phyloP scores from a whole-genome alignment of 2,329 filamentous ascomycete species.

The Aureobasidium subglaciale region DNA sequence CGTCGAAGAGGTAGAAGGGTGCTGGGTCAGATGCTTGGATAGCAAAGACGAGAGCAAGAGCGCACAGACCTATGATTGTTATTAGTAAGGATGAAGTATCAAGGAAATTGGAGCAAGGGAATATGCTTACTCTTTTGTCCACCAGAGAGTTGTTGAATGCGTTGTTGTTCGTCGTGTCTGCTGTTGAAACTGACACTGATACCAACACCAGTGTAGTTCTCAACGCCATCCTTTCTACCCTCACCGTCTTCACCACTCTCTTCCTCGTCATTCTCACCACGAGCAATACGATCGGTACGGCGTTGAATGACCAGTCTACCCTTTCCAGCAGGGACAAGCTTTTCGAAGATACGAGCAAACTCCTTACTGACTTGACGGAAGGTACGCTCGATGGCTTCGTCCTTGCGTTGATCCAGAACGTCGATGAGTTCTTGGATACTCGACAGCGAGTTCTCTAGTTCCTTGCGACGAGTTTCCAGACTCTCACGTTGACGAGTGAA shows the following conservation, averaged over 20 bases:
- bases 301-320: constrained; percentile 90
- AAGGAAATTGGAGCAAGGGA: neutral
- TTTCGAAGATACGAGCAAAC: constrained; percentile 88
- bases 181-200: constrained; percentile 99
- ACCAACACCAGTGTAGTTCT: constrained; percentile 93
- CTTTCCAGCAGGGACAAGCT: constrained; percentile 87
- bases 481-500: constrained; percentile 90
- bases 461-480: constrained; percentile 73
- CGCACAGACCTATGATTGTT: constrained; percentile 64
- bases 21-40: constrained; percentile 96
- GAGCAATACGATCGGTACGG: constrained; percentile 63
- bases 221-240: constrained; percentile 52
- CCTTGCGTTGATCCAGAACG: constrained; percentile 88
- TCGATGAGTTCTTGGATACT: constrained; percentile 90
- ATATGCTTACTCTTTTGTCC: constrained; percentile 81
- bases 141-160: constrained; percentile 93
- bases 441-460: constrained; percentile 76
- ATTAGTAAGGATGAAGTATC: neutral
- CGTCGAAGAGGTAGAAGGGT: constrained; percentile 98
- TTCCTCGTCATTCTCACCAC: constrained; percentile 55
- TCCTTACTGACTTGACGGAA: constrained; percentile 97
- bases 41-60: constrained; percentile 96
- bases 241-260: constrained; percentile 33
- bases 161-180: constrained; percentile 95
- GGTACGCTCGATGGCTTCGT: constrained; percentile 95